phyloP scores from a whole-genome alignment of 768 basidiomycete genomes.

The Steccherinum ochraceum region DNA sequence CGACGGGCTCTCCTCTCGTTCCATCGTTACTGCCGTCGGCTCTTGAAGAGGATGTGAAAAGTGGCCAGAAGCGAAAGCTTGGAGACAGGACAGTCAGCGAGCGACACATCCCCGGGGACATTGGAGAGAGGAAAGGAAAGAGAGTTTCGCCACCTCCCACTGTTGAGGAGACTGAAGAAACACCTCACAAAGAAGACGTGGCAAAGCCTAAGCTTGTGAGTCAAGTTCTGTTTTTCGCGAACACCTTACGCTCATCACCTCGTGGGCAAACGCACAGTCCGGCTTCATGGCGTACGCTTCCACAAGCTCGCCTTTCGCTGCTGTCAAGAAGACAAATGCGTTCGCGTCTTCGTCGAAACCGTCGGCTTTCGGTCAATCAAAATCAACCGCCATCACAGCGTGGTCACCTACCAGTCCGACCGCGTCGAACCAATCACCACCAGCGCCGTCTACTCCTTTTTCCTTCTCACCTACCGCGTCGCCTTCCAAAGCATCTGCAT shows the following conservation, averaged over 20 bases:
- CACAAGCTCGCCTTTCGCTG: slow-evolving; percentile 64
- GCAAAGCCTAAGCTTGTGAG: background rate
- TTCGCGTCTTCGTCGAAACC: slow-evolving; percentile 22
- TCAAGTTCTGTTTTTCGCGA: slow-evolving; percentile 6
- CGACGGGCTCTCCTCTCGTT: background rate
- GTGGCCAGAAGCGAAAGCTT: slow-evolving; percentile 65
- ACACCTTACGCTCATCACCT: background rate
- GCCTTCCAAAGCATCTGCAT: slow-evolving; percentile 2
- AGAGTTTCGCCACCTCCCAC: slow-evolving; percentile 63
- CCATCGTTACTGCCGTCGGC: background rate
- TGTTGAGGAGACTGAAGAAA: slow-evolving; percentile 14
- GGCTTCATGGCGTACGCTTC: slow-evolving; percentile 83
- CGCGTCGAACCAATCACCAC: slow-evolving; percentile 1
- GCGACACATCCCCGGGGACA: slow-evolving; percentile 24
- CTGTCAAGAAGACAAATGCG: slow-evolving; percentile 62
- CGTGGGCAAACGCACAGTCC: slow-evolving; percentile 34
- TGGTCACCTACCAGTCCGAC: slow-evolving; percentile 12
- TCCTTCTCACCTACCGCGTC: background rate
- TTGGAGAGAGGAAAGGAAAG: slow-evolving; percentile 13
- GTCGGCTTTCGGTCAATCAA: slow-evolving; percentile 10
- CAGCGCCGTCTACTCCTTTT: background rate
- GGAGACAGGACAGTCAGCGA: slow-evolving; percentile 62
- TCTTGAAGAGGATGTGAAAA: slow-evolving; percentile 32
- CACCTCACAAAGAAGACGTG: background rate
- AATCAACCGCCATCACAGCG: no score